phyloP scores from a whole-genome alignment of 768 basidiomycete genomes.

The Nevesoporus exiguus region DNA sequence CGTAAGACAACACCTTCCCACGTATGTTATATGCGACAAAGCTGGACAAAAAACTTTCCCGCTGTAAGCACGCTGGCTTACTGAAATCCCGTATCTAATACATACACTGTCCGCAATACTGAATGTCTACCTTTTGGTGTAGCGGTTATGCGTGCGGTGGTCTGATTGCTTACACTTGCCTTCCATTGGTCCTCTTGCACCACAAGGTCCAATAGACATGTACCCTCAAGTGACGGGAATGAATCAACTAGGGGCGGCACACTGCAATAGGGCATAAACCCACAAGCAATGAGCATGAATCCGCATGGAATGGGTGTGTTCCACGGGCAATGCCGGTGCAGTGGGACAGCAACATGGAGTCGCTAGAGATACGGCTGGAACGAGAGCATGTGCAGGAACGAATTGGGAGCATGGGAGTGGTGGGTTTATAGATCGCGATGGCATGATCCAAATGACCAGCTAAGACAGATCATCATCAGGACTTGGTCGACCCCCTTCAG shows the following conservation, averaged over 20 bases:
- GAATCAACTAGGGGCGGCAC: constrained; percentile 24
- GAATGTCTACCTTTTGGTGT: no score
- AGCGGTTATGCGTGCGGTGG: no score
- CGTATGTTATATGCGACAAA: constrained; percentile 72
- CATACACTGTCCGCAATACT: no score
- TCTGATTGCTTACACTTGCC: no score
- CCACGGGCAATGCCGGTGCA: constrained; percentile 67
- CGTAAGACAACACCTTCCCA: constrained; percentile 62
- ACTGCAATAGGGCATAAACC: constrained; percentile 24
- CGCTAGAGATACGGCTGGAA: constrained; percentile 60
- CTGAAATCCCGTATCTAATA: no score
- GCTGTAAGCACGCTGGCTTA: no score
- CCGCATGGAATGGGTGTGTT: constrained; percentile 30
- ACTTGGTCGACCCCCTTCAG: constrained; percentile 16
- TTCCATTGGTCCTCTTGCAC: constrained; percentile 34
- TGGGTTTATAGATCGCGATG: constrained; percentile 34
- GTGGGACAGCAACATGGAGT: constrained; percentile 70
- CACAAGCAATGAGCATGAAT: constrained; percentile 22
- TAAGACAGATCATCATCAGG: no score
- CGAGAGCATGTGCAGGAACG: constrained; percentile 53
- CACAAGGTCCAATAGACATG: constrained; percentile 26
- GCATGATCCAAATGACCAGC: no score
- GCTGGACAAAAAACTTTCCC: constrained; percentile 62
- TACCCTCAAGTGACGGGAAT: constrained; percentile 23
- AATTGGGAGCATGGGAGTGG: constrained; percentile 40